Evolutionary conservation across 768 basidiomycete species (phyloP), one percentile per base, ranked within the genome.

Genomic region (Pholiota conissans): DNA sequence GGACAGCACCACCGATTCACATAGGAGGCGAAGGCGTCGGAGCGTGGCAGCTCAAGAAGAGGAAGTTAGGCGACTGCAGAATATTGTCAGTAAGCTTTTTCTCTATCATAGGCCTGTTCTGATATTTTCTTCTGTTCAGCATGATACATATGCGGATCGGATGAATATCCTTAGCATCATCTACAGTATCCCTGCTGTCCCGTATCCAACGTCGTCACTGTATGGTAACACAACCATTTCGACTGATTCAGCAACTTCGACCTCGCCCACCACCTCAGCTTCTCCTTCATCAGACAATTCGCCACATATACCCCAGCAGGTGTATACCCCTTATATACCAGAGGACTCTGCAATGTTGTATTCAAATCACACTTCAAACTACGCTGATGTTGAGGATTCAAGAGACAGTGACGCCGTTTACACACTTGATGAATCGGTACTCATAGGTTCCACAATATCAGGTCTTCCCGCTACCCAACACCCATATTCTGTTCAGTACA

Each of bases 91-190:
- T 69, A 34, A 47, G 6, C 57, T 30, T 18, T 57, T 18, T 55
- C 13, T 63, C 34, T 51, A 29, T 52, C 30, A 9, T 29, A 16
- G 46, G 14, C 18, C 29, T 47, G n/a, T 39, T 56, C 46, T 22
- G 34, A 58, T 26, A 28, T 61, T 16, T 24, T 52, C 58, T 60
- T 54, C 45, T 42, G 37, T 51, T 56, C 70, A 95, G 93, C 94
- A 95, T 69, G 94, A 96, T 72, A 95, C 94, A 8, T 96, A 96
- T 71, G 92, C 91, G 57, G 92, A 96, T 72, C 85, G 94, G 51
- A 93, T 96, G 89, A 90, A 91, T 67, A 94, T 95, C 67, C 82
- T 96, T 55, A 91, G 90, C 65, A 80, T 91, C 62, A 93, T 93
- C 61, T 94, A 94, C 76, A 89, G 85, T 70, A 92, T 94, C 70